Evolutionary conservation across 352 stramenopile genomes (phyloP), one percentile per base, ranked within the genome.

Genomic region (Pythium rishiriense): DNA sequence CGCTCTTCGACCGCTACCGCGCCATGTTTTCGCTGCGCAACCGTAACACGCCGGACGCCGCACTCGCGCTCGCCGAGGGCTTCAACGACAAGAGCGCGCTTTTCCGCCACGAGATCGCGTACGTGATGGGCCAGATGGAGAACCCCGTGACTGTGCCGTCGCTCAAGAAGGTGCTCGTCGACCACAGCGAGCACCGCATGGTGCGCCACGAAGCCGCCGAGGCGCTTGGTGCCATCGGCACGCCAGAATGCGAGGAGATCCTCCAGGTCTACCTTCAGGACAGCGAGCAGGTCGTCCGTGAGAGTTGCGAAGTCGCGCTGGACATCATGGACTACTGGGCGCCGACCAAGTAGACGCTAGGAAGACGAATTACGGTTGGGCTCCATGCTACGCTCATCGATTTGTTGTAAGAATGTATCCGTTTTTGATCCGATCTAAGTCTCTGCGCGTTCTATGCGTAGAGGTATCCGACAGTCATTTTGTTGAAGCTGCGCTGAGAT

Each of bases 21-120:
- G 97, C 97, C 49, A 99, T 99, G 96, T 99, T 99, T 71, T 98
- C 94, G 33, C 74, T 99, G 25, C 88, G 98, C 26, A 99, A 99
- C 85, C 83, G 89, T 57, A 98, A 97, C 72, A 97, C 85, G 41
- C 79, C 88, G 54, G 90, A 97, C 43, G 87, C 91, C 1, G 89
- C 87, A 25, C 66, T 95, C 9, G 87, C 83, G 22, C 76, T 97
- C 1, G 77, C 79, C 3, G 75, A 83, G 25, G 87, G 75, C 15
- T 93, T 97, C 59, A 67, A 74, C 17, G 90, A 96, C 69, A 57
- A 71, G n/a, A 94, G 78, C 69, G 80, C 87, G 33, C 67, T 97
- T 9, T 97, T 97, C 68, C 85, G 89, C 46, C 90, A 97, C 69
- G 90, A 98, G 66, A 75, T 98, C 39, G 93, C 93, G 21, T 98